A percentile compares a stretch with the other conserved stretches of the same genome.
phyloP scores from a whole-genome alignment of 2,329 filamentous ascomycete genomes.

The Trichophyton simii region DNA sequence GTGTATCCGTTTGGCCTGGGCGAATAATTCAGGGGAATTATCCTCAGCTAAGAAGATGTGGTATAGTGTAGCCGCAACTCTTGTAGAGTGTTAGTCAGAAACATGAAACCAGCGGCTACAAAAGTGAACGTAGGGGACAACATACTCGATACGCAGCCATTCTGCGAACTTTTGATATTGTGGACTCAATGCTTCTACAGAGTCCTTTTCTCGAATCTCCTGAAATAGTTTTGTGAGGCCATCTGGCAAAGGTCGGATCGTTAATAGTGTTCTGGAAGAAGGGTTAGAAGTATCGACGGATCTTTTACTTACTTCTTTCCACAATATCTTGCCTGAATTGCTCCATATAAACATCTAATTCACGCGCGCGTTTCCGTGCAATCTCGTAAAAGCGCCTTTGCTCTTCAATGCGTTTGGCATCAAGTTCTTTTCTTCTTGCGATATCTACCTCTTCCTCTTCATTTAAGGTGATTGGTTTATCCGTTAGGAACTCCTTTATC shows the following conservation, averaged over 20 bases:
- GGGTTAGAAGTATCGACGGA: background rate
- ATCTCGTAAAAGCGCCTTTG: slow-evolving; percentile 94
- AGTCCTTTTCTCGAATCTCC: slow-evolving; percentile 83
- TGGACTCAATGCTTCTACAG: slow-evolving; percentile 74
- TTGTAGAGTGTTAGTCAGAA: slow-evolving; percentile 14
- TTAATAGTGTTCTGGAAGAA: background rate
- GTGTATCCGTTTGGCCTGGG: slow-evolving; percentile 86
- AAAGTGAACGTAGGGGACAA: slow-evolving; percentile 8
- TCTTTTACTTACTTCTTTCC: slow-evolving; percentile 50
- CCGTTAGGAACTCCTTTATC: slow-evolving; percentile 70
- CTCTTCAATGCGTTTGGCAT: slow-evolving; percentile 79
- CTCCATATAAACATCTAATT: slow-evolving; percentile 97
- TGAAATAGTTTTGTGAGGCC: slow-evolving; percentile 85
- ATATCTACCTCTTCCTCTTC: slow-evolving; percentile 81
- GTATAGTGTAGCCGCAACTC: slow-evolving; percentile 85
- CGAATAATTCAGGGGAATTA: slow-evolving; percentile 92
- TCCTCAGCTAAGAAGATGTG: slow-evolving; percentile 96
- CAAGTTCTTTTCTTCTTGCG: slow-evolving; percentile 62
- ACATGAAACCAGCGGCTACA: background rate
- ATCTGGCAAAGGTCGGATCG: slow-evolving; percentile 35
- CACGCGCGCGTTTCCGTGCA: slow-evolving; percentile 74
- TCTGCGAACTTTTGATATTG: slow-evolving; percentile 98
- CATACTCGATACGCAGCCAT: slow-evolving; percentile 81
- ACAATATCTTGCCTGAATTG: slow-evolving; percentile 56
- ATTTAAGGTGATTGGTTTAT: slow-evolving; percentile 57